Conservation (phyloP, 306 rosid species). For the Cicer arietinum region DNA sequence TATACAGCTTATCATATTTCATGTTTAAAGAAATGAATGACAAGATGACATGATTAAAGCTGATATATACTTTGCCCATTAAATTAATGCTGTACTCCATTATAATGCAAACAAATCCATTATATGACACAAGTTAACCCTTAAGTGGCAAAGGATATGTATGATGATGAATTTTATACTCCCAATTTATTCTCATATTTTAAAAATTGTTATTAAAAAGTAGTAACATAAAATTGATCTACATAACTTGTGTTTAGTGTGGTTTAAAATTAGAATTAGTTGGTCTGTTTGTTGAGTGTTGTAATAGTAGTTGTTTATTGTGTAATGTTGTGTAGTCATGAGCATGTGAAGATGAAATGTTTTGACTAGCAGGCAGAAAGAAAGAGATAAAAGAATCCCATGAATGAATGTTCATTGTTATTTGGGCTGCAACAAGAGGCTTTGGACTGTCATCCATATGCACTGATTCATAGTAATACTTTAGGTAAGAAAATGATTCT, state of each 20-base stretch:
- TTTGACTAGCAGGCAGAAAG: slow-evolving; percentile 15
- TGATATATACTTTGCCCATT: slow-evolving; percentile 46
- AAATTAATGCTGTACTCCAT: slow-evolving; percentile 43
- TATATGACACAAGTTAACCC: slow-evolving; percentile 44
- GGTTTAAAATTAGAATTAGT: too few relatives aligned
- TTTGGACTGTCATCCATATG: slow-evolving; percentile 48
- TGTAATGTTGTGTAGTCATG: slow-evolving; percentile 13
- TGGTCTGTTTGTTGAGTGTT: too few relatives aligned
- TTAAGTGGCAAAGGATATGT: slow-evolving; percentile 24
- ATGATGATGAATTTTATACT: neutral
- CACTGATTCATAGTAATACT: slow-evolving; percentile 52
- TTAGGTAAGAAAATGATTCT: slow-evolving; percentile 40
- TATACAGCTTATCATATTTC: slow-evolving; percentile 32
- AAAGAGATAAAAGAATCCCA: slow-evolving; percentile 33
- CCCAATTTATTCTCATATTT: slow-evolving; percentile 8
- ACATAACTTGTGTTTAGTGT: too few relatives aligned
- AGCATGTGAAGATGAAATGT: slow-evolving; percentile 29
- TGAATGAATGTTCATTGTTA: slow-evolving; percentile 46
- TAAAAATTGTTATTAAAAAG: neutral
- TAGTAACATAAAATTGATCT: too few relatives aligned
- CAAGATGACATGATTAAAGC: slow-evolving; percentile 56
- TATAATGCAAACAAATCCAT: slow-evolving; percentile 49
- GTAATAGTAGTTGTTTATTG: neutral
- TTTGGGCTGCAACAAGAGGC: slow-evolving; percentile 42
- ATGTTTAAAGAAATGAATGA: slow-evolving; percentile 52